These are phyloP conservation scores for Chaetomium sp. DNA, from an alignment of 2,329 filamentous ascomycete species.

Conservation along the genomic window DNA sequence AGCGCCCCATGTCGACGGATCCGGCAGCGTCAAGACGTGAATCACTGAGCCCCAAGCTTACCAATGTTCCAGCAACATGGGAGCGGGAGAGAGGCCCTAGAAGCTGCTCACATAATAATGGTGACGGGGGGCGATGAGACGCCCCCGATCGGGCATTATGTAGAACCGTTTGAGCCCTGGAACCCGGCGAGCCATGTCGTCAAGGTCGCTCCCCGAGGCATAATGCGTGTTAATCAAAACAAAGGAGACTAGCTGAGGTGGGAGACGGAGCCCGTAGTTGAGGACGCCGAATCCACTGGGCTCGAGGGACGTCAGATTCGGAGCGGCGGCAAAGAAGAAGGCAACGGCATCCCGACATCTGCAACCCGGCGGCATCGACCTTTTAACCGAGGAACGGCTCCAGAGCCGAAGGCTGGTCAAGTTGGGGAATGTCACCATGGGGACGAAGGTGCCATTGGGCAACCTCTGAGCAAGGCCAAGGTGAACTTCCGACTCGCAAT, in stretches of 20 bases:
- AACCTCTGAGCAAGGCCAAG: not conserved
- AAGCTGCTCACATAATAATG: too few relatives aligned
- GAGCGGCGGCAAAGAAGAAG: not conserved
- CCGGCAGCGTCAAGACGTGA: not conserved
- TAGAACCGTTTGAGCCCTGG: not conserved
- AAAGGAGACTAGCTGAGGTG: not conserved
- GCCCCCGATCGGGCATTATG: too few relatives aligned
- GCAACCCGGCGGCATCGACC: not conserved
- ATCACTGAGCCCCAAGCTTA: not conserved
- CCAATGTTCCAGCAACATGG: not conserved
- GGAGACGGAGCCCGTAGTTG: not conserved
- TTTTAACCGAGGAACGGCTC: not conserved
- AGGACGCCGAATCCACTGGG: not conserved
- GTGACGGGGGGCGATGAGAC: not conserved
- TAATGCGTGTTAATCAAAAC: not conserved
- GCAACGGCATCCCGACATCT: not conserved
- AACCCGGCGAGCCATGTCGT: not conserved
- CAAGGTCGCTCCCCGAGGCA: not conserved
- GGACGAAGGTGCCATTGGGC: not conserved
- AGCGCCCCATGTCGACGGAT: not conserved
- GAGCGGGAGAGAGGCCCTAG: not conserved
- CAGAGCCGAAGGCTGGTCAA: not conserved
- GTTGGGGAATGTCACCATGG: not conserved
- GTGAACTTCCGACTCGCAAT: not conserved
- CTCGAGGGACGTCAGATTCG: not conserved